These are phyloP conservation scores for Cladosporium sp. DNA, from an alignment of 2,329 filamentous ascomycete species.

Conservation along the genomic window DNA sequence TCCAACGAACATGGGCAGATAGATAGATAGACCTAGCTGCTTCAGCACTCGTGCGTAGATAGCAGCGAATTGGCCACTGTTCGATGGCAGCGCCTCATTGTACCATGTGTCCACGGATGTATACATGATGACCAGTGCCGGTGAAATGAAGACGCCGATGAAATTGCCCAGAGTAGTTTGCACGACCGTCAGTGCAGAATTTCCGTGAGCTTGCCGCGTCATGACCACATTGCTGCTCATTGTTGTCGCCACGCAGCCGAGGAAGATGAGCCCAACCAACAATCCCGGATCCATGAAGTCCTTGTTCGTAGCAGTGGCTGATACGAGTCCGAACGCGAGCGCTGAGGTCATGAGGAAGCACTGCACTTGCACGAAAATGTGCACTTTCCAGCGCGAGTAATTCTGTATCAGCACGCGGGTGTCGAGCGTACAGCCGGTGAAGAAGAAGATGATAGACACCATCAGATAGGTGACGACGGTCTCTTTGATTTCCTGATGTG, in stretches of 20 bases:
- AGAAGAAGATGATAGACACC: slow-evolving; percentile 68
- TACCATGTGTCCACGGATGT: slow-evolving; percentile 56
- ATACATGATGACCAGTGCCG: slow-evolving; percentile 63
- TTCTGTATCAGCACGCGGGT: slow-evolving; percentile 62
- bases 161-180: slow-evolving; percentile 72
- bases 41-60: slow-evolving; percentile 69
- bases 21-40: slow-evolving; percentile 66
- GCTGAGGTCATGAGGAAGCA: slow-evolving; percentile 67
- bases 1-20: slow-evolving; percentile 63
- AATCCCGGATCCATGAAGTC: slow-evolving; percentile 62
- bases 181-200: slow-evolving; percentile 49
- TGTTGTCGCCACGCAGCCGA: slow-evolving; percentile 69
- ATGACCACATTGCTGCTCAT: slow-evolving; percentile 74
- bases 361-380: slow-evolving; percentile 65
- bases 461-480: slow-evolving; percentile 64
- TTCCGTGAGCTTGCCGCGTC: slow-evolving; percentile 67
- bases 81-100: slow-evolving; percentile 56
- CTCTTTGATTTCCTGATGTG: slow-evolving; percentile 53
- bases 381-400: slow-evolving; percentile 66
- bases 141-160: slow-evolving; percentile 67
- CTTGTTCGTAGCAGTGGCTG: slow-evolving; percentile 51
- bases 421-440: slow-evolving; percentile 69
- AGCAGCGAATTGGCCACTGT: slow-evolving; percentile 53
- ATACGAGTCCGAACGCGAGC: slow-evolving; percentile 59
- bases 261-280: slow-evolving; percentile 66